Evolutionary conservation across 495 filamentous ascomycete genomes (phyloP).

Genomic region (Xylaria telfairii): DNA sequence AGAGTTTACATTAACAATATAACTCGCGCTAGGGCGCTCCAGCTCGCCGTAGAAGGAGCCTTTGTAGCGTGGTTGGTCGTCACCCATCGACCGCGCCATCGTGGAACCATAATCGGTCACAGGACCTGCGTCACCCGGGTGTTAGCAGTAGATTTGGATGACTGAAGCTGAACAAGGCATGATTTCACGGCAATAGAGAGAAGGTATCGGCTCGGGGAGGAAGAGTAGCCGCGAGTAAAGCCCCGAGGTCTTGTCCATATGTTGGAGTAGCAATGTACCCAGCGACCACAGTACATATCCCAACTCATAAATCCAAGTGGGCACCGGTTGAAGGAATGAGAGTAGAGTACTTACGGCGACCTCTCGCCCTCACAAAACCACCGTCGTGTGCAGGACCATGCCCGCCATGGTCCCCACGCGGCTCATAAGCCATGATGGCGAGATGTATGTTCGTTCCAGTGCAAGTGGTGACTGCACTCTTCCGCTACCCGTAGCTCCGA

Average conservation of each 20-base stretch:
- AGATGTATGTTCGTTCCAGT: conserved; percentile 22
- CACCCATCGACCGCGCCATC: conserved; percentile 90
- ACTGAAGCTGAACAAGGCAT: background rate
- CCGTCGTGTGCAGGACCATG: conserved; percentile 47
- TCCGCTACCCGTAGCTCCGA: background rate
- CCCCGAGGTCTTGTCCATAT: background rate
- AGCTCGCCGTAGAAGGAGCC: conserved; percentile 69
- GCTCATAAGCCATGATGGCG: conserved; percentile 51
- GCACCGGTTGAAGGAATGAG: background rate
- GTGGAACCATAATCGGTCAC: conserved; percentile 97
- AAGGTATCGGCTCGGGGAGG: background rate
- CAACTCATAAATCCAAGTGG: background rate
- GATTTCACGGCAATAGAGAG: background rate
- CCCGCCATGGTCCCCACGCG: conserved; percentile 47
- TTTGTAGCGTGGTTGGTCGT: conserved; percentile 77
- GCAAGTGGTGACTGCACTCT: background rate
- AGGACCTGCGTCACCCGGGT: conserved; percentile 58
- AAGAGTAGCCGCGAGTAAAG: background rate
- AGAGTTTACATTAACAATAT: conserved; percentile 81
- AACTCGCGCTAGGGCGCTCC: conserved; percentile 85
- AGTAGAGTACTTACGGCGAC: conserved; percentile 49
- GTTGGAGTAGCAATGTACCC: background rate
- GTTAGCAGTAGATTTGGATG: conserved; percentile 32
- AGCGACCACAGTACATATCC: background rate
- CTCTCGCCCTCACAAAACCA: conserved; percentile 47